phyloP scores from a whole-genome alignment of 1,284 basidiomycete genomes.

The Ceratobasidium sp. region DNA sequence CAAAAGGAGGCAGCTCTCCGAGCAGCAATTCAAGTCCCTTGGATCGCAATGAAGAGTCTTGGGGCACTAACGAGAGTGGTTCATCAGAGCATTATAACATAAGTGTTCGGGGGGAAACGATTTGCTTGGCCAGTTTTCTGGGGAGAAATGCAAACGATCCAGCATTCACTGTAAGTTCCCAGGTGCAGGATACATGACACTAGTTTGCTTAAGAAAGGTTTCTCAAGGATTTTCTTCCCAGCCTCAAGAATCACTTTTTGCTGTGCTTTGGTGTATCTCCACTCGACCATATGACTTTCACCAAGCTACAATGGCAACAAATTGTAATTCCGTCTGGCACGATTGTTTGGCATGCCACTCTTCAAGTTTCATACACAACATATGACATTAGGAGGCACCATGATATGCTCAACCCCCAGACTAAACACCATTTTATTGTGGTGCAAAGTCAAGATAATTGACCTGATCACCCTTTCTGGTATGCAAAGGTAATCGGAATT shows the following conservation, averaged over 20 bases:
- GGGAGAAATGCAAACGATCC: not conserved
- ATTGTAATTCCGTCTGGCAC: constrained; percentile 42
- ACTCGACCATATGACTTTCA: not conserved
- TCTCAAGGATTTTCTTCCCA: not conserved
- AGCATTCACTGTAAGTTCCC: not conserved
- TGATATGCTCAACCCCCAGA: constrained; percentile 59
- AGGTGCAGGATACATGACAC: not conserved
- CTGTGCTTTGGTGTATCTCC: not conserved
- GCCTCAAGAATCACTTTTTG: constrained; percentile 1
- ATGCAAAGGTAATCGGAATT: constrained; percentile 57
- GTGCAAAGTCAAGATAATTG: constrained; percentile 51
- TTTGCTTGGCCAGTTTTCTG: not conserved
- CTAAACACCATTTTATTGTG: constrained; percentile 55
- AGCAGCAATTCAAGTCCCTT: not conserved
- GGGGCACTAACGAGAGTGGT: too few relatives aligned
- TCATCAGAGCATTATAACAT: not conserved
- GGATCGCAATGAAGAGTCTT: too few relatives aligned
- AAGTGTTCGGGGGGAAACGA: not conserved
- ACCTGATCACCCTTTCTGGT: constrained; percentile 55
- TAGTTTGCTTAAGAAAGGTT: not conserved
- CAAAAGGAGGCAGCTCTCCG: not conserved
- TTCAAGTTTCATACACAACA: constrained; percentile 52
- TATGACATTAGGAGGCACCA: constrained; percentile 55
- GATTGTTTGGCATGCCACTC: not conserved
- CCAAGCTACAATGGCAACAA: not conserved